Conservation (phyloP, 2,329 filamentous ascomycete species). For the Ophiostoma triangulosporum region DNA sequence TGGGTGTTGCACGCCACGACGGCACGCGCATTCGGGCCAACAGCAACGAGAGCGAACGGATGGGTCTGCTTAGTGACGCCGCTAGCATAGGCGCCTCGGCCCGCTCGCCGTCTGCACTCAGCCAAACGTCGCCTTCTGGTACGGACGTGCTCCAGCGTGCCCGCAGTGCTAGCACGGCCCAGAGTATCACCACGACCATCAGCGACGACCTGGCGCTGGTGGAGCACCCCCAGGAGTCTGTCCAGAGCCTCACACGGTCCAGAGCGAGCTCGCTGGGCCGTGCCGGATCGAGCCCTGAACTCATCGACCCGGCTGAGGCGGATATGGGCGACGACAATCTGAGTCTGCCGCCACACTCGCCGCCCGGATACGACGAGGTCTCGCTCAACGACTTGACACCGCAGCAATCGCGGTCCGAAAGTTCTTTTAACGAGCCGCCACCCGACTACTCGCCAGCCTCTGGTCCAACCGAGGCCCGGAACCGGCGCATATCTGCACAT, state of each 20-base stretch:
- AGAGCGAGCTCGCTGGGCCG: conserved; percentile 19
- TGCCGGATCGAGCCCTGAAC: conserved; percentile 38
- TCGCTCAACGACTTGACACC: conserved; percentile 21
- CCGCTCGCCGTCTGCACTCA: conserved; percentile 19
- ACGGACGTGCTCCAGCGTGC: conserved; percentile 26
- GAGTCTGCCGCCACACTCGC: conserved; percentile 29
- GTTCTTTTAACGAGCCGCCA: conserved; percentile 34
- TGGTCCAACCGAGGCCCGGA: background rate
- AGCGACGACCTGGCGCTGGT: conserved; percentile 5
- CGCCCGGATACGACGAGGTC: conserved; percentile 38
- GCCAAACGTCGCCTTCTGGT: conserved; percentile 12
- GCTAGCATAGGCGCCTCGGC: conserved; percentile 41
- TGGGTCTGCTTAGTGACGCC: conserved; percentile 58
- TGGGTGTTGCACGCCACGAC: conserved; percentile 65
- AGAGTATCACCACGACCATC: conserved; percentile 34
- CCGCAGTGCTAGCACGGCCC: conserved; percentile 36
- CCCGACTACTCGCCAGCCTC: conserved; percentile 30
- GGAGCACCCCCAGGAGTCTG: conserved; percentile 10
- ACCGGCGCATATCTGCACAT: background rate
- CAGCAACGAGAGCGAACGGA: conserved; percentile 58
- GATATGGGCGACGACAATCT: conserved; percentile 34
- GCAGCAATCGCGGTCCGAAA: conserved; percentile 21
- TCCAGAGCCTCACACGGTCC: conserved; percentile 23
- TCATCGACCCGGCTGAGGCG: conserved; percentile 30
- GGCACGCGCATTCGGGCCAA: conserved; percentile 62